These are phyloP conservation scores for Zanthoxylum bungeanum DNA, from an alignment of 345 rosid genomes.

Conservation along the genomic window DNA sequence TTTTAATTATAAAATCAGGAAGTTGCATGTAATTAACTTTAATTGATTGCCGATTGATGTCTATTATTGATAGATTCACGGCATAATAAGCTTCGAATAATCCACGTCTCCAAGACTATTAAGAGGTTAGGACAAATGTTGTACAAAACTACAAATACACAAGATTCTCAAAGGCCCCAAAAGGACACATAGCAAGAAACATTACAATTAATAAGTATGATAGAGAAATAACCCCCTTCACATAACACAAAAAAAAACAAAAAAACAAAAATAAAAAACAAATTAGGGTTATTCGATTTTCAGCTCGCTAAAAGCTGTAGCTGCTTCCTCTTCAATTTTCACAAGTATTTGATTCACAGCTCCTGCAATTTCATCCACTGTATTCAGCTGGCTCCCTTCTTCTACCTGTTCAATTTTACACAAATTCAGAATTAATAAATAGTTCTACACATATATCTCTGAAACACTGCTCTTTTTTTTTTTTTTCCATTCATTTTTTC, in stretches of 20 bases:
- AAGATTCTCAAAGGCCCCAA: neutral
- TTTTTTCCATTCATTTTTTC: too few relatives aligned
- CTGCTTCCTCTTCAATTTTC: slow-evolving; percentile 58
- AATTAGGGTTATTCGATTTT: slow-evolving; percentile 2
- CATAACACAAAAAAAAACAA: neutral
- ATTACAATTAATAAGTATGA: neutral
- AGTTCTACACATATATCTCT: too few relatives aligned
- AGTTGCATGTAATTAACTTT: neutral
- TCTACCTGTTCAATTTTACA: slow-evolving; percentile 46
- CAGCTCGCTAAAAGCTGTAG: slow-evolving; percentile 20
- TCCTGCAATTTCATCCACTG: slow-evolving; percentile 79
- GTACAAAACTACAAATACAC: neutral
- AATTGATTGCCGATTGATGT: neutral
- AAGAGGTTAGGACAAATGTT: neutral
- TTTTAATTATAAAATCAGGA: neutral
- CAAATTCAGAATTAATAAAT: neutral
- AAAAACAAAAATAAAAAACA: too few relatives aligned
- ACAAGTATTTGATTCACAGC: slow-evolving; percentile 65
- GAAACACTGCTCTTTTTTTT: too few relatives aligned
- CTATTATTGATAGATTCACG: neutral
- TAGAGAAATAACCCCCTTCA: slow-evolving; percentile 2
- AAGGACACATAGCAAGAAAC: neutral
- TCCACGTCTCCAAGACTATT: neutral
- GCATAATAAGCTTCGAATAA: neutral
- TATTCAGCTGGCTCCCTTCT: slow-evolving; percentile 69